phyloP scores from a whole-genome alignment of 257 asterid species.

The Solanum megistacrolobum region DNA sequence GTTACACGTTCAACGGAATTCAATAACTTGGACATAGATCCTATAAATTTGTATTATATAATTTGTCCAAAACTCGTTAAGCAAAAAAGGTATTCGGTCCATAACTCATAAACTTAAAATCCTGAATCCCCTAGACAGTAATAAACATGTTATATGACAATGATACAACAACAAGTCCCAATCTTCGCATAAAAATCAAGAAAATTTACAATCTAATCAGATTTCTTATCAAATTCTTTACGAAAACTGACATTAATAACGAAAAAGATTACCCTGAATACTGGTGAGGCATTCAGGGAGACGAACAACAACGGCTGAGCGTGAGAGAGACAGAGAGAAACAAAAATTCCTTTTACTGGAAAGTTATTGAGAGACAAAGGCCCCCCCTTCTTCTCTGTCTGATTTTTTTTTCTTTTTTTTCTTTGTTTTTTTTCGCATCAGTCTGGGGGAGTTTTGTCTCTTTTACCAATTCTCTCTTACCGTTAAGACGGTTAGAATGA shows the following conservation, averaged over 20 bases:
- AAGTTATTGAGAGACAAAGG: conserved; percentile 36
- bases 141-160: background rate
- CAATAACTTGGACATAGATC: background rate
- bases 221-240: background rate
- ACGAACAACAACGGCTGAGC: conserved; percentile 85
- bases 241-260: background rate
- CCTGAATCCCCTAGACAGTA: no score
- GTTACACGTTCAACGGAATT: background rate
- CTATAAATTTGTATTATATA: background rate
- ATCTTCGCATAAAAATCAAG: background rate
- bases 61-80: background rate
- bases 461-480: background rate
- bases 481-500: background rate
- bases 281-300: conserved; percentile 99
- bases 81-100: background rate
- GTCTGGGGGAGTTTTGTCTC: background rate
- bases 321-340: conserved; percentile 42
- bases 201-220: background rate
- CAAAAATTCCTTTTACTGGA: conserved; percentile 74
- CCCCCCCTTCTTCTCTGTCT: conserved; percentile 19
- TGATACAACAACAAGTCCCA: background rate
- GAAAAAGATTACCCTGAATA: conserved; percentile 62
- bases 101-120: background rate
- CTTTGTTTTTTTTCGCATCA: background rate
- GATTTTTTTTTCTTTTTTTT: background rate